Evolutionary conservation across 2,329 filamentous ascomycete genomes (phyloP), one percentile per base, ranked within the genome.

Genomic region (Myrmaecium sp.): DNA sequence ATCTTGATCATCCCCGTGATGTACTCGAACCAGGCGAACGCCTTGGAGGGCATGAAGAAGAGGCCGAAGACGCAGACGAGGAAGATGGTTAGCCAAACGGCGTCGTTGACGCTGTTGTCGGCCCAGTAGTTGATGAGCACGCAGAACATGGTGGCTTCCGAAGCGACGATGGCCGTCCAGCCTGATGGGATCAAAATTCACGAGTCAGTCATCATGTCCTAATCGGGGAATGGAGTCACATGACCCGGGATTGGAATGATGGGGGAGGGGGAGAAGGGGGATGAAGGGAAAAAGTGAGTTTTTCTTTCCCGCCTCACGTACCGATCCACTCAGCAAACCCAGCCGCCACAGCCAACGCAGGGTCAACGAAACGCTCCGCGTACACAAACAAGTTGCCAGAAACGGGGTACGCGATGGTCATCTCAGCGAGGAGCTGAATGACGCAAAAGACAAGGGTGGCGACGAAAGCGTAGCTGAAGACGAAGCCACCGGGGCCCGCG

Each of bases 351-450:
- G 49, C 49, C 21, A 55, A 32, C 7, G 52, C 46, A 5, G 47
- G 47, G 34, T 53, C 50, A 20, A 52, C 44, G 35, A 42, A 53
- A 13, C 49, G 43, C 28, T 52, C 47, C 10, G 47, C 48, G 31
- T 47, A 52, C 30, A 51, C 47, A 35, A 53, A 49, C 29, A 45
- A 52, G 27, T 47, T 52, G 5, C 48, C 47, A 15, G 48, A 47
- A 2, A 40, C 40, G 2, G 50, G 50, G 22, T 52, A 52, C 4
- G 43, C 40, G 22, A 53, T 46, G 1, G 49, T 51, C 49, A 53
- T 50, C 27, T 54, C 50, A 5, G 37, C 37, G 10, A 52, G 31
- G 4, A 42, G 39, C 21, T 51, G 39, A 3, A 51, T 36, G 10
- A 47, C 41, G 10, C 43, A 44, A 38, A 41, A 49, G 5, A 51